Conservation (phyloP, 192 early-diverging fungal species). For the Linnemannia elongata region DNA sequence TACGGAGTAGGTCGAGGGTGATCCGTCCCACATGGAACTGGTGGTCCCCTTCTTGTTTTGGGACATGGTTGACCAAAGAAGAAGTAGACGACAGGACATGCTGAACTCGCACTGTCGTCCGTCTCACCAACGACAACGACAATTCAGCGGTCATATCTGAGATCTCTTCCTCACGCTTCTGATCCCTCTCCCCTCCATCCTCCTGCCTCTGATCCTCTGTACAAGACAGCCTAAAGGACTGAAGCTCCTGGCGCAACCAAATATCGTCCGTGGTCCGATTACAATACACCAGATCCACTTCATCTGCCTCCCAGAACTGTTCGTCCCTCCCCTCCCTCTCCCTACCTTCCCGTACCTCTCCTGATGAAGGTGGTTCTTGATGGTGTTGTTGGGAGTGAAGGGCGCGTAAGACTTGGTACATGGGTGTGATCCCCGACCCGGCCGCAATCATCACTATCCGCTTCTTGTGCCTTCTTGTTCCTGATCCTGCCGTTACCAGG, state of each 20-base stretch:
- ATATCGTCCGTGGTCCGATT: constrained; percentile 35
- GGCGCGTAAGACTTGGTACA: constrained; percentile 40
- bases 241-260: constrained; percentile 43
- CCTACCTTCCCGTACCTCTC: neutral
- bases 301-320: neutral
- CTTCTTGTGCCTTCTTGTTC: neutral
- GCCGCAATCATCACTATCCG: constrained; percentile 51
- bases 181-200: neutral
- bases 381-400: constrained; percentile 14
- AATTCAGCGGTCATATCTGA: neutral
- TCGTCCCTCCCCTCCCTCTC: neutral
- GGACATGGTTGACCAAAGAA: neutral
- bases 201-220: neutral
- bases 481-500: neutral
- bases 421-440: constrained; percentile 49
- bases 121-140: neutral
- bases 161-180: neutral
- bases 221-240: neutral
- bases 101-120: constrained; percentile 29
- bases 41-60: neutral
- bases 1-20: constrained; percentile 12
- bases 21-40: constrained; percentile 27
- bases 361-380: neutral
- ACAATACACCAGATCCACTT: constrained; percentile 47
- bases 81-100: constrained; percentile 26